Conservation (phyloP, 1,284 basidiomycete species). For the Erythrobasidium hasegawianum region DNA sequence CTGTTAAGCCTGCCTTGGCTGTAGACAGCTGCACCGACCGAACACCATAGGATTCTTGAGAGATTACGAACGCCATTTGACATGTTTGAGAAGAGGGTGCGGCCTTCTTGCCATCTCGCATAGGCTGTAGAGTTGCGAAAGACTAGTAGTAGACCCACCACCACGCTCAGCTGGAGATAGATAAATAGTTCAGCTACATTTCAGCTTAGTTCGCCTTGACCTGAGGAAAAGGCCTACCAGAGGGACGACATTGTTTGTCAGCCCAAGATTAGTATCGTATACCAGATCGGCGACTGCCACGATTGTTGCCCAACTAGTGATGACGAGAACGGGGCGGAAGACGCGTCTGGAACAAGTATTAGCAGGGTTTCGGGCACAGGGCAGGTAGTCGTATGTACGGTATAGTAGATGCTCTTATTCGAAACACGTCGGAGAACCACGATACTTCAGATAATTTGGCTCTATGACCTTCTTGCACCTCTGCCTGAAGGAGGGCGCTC, state of each 20-base stretch:
- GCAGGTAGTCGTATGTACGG: slow-evolving; percentile 8
- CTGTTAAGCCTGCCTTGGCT: slow-evolving; percentile 10
- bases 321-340: slow-evolving; percentile 41
- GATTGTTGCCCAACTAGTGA: slow-evolving; percentile 41
- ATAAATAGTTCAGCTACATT: neutral
- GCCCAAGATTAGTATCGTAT: slow-evolving; percentile 34
- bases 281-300: slow-evolving; percentile 42
- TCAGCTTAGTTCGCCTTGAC: neutral
- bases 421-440: slow-evolving; percentile 34
- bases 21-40: slow-evolving; percentile 38
- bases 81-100: slow-evolving; percentile 42
- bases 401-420: slow-evolving; percentile 16
- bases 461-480: slow-evolving; percentile 19
- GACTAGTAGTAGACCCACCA: slow-evolving; percentile 23
- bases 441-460: slow-evolving; percentile 18
- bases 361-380: neutral
- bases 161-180: neutral
- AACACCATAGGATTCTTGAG: slow-evolving; percentile 43
- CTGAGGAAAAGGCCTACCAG: slow-evolving; percentile 44
- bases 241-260: slow-evolving; percentile 42
- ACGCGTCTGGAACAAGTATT: slow-evolving; percentile 33
- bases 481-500: slow-evolving; percentile 11
- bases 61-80: slow-evolving; percentile 41
- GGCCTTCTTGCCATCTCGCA: slow-evolving; percentile 44
- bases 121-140: slow-evolving; percentile 43